Evolutionary conservation across 257 asterid genomes (phyloP), one percentile per base, ranked within the genome.

Genomic region (Petunia axillaris): DNA sequence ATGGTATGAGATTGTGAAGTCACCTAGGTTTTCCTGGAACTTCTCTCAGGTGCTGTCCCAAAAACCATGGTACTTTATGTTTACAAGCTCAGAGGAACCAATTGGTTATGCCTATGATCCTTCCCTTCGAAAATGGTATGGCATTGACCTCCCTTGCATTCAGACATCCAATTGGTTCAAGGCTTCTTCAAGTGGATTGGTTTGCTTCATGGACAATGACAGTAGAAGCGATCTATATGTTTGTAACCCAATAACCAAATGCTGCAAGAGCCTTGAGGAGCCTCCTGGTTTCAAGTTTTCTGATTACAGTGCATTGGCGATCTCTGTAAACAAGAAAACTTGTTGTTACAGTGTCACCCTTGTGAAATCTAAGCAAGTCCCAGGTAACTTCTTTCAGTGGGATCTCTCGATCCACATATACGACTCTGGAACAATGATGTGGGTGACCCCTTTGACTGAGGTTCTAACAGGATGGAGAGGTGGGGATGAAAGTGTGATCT

Each of bases 61-160:
- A 36, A 94, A 91, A 83, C 98, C 99, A 2, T 94, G 98, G 98
- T 96, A 96, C 85, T 96, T 94, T 83, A 96, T 96, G 98, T 96
- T 96, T 86, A 96, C 98, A 4, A 86, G 97, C 91, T 89, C 96
- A 0, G 94, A 96, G 35, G 97, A 91, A 65, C 98, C 99, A 1
- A 83, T 79, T 70, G 99, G 99, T 50, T 93, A 89, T 80, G 95
- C 97, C 0, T 96, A 88, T 14, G 98, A 96, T 77, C 98, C 98
- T 13, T 59, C 87, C 76, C 90, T 91, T 15, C 85, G 88, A 8
- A 94, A 94, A 76, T 96, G 98, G 99, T 87, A 94, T 10, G 83
- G 88, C 81, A 82, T 93, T 58, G 98, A 91, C 58, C 97, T 96
- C 85, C 99, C 99, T 1, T 84, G 90, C 82, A 90, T 92, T 10